These are phyloP conservation scores for Pleurotus platypus DNA, from an alignment of 768 basidiomycete genomes.

Conservation along the genomic window DNA sequence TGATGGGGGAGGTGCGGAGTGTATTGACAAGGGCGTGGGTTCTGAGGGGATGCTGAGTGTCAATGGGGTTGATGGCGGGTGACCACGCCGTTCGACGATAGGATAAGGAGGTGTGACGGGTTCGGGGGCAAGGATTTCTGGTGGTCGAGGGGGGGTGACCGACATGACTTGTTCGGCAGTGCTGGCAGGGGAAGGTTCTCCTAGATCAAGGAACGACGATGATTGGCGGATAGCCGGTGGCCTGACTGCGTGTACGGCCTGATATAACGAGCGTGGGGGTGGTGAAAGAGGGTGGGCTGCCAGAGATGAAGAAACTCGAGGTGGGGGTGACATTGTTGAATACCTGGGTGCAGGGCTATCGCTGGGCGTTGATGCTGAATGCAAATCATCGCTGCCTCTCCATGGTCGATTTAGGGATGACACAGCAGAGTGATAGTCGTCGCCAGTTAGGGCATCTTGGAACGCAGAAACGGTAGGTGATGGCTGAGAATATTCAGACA, in stretches of 20 bases:
- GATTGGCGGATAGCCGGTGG: constrained; percentile 8
- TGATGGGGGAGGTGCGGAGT: constrained; percentile 60
- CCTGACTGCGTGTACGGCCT: neutral
- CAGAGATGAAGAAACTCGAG: constrained; percentile 62
- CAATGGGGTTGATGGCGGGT: constrained; percentile 21
- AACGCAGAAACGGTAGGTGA: constrained; percentile 84
- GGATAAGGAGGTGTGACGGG: constrained; percentile 42
- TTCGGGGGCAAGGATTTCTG: constrained; percentile 36
- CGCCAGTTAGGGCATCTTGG: constrained; percentile 49
- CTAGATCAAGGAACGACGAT: constrained; percentile 7
- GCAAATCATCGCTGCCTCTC: constrained; percentile 22
- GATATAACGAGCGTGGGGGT: constrained; percentile 36
- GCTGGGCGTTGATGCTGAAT: constrained; percentile 11
- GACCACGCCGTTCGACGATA: constrained; percentile 26
- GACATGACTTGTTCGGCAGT: neutral
- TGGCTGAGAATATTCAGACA: constrained; percentile 65
- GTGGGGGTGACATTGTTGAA: constrained; percentile 51
- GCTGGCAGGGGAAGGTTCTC: constrained; percentile 5
- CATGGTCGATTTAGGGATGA: constrained; percentile 23
- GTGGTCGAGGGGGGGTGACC: constrained; percentile 11
- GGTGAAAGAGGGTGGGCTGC: constrained; percentile 54
- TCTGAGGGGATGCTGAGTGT: constrained; percentile 45
- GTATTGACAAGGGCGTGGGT: constrained; percentile 40
- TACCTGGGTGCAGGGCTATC: constrained; percentile 29
- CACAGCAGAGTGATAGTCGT: constrained; percentile 17